A percentile compares a stretch with the other conserved stretches of the same genome.
Evolutionary conservation across 192 early-diverging fungal genomes (phyloP).

Genomic region (Coemansia sp.): DNA sequence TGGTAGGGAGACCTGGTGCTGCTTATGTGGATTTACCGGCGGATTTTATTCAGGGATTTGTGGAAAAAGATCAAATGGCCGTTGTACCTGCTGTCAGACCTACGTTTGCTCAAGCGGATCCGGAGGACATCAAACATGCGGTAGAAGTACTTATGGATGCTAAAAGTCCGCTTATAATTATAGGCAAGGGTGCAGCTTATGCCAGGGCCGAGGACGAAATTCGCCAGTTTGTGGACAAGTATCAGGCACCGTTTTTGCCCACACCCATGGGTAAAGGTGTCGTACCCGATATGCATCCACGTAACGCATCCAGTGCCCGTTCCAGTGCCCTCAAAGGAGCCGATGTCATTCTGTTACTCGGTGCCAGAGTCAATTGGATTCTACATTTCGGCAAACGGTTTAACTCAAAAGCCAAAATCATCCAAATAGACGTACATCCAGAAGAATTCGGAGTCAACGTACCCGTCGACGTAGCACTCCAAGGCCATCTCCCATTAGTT

Average conservation of each 20-base stretch:
- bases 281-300: constrained; percentile 61
- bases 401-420: constrained; percentile 58
- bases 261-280: constrained; percentile 76
- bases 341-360: constrained; percentile 68
- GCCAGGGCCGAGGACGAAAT: constrained; percentile 65
- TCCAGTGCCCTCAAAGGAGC: constrained; percentile 63
- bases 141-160: constrained; percentile 50
- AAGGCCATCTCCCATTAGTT: constrained; percentile 62
- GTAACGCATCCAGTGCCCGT: constrained; percentile 65
- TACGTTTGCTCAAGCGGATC: constrained; percentile 56
- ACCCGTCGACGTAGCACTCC: constrained; percentile 53
- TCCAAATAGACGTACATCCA: constrained; percentile 68
- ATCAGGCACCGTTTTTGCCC: constrained; percentile 67
- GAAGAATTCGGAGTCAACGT: constrained; percentile 67
- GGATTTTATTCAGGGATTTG: constrained; percentile 61
- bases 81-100: constrained; percentile 5
- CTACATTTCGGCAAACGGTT: constrained; percentile 69
- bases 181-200: constrained; percentile 77
- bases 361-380: constrained; percentile 74
- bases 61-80: background rate
- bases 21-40: constrained; percentile 70
- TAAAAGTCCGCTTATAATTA: constrained; percentile 61
- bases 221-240: constrained; percentile 56
- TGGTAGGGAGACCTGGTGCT: constrained; percentile 64
- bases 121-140: constrained; percentile 45